Evolutionary conservation across 768 basidiomycete species (phyloP).

Genomic region (Saitozyma sp.): DNA sequence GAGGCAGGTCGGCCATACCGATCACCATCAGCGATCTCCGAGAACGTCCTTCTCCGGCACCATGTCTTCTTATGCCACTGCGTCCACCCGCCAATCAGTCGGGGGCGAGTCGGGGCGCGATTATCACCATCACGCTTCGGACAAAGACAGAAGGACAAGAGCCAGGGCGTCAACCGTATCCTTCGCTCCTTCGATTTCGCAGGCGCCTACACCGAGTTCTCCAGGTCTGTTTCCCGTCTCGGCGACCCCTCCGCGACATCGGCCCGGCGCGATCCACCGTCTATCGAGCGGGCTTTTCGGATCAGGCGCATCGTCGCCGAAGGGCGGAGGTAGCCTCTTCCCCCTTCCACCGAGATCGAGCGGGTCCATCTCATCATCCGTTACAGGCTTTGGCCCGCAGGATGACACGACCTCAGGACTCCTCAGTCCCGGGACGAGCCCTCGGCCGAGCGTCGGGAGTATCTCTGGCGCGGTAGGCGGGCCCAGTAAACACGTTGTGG

Average conservation of each 20-base stretch:
- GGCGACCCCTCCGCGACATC: slow-evolving; percentile 38
- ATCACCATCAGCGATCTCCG: slow-evolving; percentile 18
- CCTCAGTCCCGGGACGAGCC: slow-evolving; percentile 27
- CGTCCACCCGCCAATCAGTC: background rate
- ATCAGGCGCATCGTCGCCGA: slow-evolving; percentile 28
- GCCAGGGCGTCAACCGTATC: slow-evolving; percentile 43
- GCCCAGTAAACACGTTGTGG: background rate
- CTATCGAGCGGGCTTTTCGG: slow-evolving; percentile 36
- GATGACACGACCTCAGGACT: slow-evolving; percentile 12
- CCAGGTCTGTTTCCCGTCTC: slow-evolving; percentile 29
- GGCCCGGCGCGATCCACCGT: slow-evolving; percentile 34
- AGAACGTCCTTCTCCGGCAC: slow-evolving; percentile 31
- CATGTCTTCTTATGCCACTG: background rate
- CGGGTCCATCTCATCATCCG: slow-evolving; percentile 32
- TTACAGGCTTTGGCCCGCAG: slow-evolving; percentile 2
- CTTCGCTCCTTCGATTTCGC: slow-evolving; percentile 24
- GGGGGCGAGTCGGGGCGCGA: slow-evolving; percentile 1
- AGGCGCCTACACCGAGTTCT: slow-evolving; percentile 25
- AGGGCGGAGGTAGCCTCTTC: slow-evolving; percentile 24
- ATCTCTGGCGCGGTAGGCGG: slow-evolving; percentile 9
- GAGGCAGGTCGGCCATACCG: slow-evolving; percentile 12
- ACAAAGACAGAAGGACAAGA: slow-evolving; percentile 7
- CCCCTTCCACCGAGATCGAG: slow-evolving; percentile 43
- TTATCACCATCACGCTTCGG: background rate
- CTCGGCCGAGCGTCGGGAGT: slow-evolving; percentile 31